Evolutionary conservation across 2,329 filamentous ascomycete genomes (phyloP).

Genomic region (Microcyclospora pomicola): DNA sequence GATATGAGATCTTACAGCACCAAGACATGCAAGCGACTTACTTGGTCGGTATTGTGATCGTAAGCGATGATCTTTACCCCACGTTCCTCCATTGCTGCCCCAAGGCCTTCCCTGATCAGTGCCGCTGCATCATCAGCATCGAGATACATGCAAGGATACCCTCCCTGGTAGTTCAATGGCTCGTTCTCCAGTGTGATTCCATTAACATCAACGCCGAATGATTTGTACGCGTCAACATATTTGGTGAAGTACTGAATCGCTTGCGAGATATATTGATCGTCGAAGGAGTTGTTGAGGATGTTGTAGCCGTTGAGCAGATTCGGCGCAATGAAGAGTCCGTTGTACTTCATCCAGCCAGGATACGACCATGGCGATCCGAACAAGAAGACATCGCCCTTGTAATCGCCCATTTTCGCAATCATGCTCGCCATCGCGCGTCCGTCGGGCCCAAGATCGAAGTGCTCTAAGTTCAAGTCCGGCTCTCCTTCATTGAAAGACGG

Average conservation of each 20-base stretch:
- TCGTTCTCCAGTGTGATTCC: constrained; percentile 28
- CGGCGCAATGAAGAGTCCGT: constrained; percentile 18
- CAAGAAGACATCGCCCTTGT: constrained; percentile 23
- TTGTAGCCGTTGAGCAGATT: constrained; percentile 4
- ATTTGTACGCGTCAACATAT: constrained; percentile 25
- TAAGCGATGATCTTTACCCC: constrained; percentile 24
- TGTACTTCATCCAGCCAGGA: constrained; percentile 30
- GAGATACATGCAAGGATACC: constrained; percentile 28
- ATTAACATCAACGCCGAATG: constrained; percentile 22
- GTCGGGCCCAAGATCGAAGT: constrained; percentile 22
- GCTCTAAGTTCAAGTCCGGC: constrained; percentile 19
- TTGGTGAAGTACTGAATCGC: constrained; percentile 25
- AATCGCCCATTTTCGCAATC: constrained; percentile 23
- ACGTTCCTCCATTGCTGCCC: constrained; percentile 8
- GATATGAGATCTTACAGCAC: not conserved
- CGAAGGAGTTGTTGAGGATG: constrained; percentile 23
- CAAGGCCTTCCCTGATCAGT: constrained; percentile 19
- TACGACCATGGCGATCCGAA: constrained; percentile 26
- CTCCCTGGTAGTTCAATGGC: constrained; percentile 25
- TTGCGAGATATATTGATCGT: constrained; percentile 20
- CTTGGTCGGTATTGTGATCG: constrained; percentile 27
- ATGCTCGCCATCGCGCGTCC: constrained; percentile 26
- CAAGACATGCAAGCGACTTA: not conserved
- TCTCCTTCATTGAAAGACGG: constrained; percentile 19
- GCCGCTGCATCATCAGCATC: constrained; percentile 21